Evolutionary conservation across 768 basidiomycete species (phyloP).

Genomic region (Boletus edulis): DNA sequence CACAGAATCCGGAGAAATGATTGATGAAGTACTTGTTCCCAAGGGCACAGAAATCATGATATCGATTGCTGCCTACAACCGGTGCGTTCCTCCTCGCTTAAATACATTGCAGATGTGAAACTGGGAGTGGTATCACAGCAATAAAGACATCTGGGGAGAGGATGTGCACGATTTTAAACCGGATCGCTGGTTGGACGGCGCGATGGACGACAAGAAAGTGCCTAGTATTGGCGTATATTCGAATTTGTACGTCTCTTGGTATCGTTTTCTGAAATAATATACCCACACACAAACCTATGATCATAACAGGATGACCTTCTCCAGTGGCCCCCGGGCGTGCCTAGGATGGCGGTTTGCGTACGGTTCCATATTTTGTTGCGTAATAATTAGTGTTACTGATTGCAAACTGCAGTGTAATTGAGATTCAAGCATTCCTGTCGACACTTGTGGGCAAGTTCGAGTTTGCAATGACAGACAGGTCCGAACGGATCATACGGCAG

Average conservation of each 20-base stretch:
- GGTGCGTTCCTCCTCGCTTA: slow-evolving; percentile 31
- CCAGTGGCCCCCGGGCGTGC: slow-evolving; percentile 11
- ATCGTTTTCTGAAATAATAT: too few relatives aligned
- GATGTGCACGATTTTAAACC: slow-evolving; percentile 20
- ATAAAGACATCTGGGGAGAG: slow-evolving; percentile 23
- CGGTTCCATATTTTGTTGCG: neutral
- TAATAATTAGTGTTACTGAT: neutral
- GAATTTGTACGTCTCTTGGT: slow-evolving; percentile 2
- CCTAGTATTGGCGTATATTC: slow-evolving; percentile 13
- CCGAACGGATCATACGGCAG: slow-evolving; percentile 18
- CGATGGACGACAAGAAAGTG: neutral
- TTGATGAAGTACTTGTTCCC: slow-evolving; percentile 46
- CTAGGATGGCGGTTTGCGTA: slow-evolving; percentile 29
- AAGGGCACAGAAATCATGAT: slow-evolving; percentile 48
- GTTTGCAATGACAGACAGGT: slow-evolving; percentile 33
- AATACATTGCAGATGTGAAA: neutral
- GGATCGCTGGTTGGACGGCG: slow-evolving; percentile 3
- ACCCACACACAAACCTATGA: too few relatives aligned
- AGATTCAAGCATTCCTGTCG: slow-evolving; percentile 56
- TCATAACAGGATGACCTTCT: slow-evolving; percentile 16
- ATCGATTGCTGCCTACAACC: slow-evolving; percentile 54
- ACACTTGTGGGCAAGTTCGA: slow-evolving; percentile 54
- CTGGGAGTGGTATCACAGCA: neutral
- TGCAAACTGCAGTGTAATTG: slow-evolving; percentile 32
- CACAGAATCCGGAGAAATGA: slow-evolving; percentile 43